phyloP scores from a whole-genome alignment of 2,329 filamentous ascomycete genomes.

The Calonectria crousiana region DNA sequence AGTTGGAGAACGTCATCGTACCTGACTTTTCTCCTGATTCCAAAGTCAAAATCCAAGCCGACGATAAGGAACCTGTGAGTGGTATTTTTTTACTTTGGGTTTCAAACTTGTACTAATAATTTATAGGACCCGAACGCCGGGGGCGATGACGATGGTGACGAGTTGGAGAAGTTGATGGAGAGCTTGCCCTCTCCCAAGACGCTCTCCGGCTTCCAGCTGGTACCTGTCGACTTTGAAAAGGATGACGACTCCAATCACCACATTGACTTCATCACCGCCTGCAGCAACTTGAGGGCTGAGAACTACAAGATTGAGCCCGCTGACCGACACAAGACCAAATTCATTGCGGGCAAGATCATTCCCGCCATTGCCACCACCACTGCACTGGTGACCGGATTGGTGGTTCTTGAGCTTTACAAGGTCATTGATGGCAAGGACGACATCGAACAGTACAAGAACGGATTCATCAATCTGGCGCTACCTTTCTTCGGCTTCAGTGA shows the following conservation, averaged over 20 bases:
- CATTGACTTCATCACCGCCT: slow-evolving; percentile 98
- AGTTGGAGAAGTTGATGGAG: slow-evolving; percentile 78
- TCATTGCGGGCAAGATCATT: slow-evolving; percentile 99
- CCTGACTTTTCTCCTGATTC: slow-evolving; percentile 94
- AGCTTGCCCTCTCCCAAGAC: slow-evolving; percentile 83
- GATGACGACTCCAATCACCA: slow-evolving; percentile 98
- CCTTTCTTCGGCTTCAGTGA: slow-evolving; percentile 99
- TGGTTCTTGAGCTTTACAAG: slow-evolving; percentile 95
- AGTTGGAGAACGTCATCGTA: slow-evolving; percentile 92
- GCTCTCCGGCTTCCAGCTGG: slow-evolving; percentile 88
- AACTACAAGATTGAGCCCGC: slow-evolving; percentile 98
- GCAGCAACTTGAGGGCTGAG: slow-evolving; percentile 94
- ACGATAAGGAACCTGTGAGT: slow-evolving; percentile 88
- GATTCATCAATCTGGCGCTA: slow-evolving; percentile 94
- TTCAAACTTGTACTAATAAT: slow-evolving; percentile 19
- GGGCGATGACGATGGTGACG: slow-evolving; percentile 78
- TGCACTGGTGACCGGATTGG: slow-evolving; percentile 92
- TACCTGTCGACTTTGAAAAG: slow-evolving; percentile 97
- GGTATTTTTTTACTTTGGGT: background rate
- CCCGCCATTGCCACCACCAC: slow-evolving; percentile 98
- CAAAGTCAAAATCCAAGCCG: slow-evolving; percentile 95
- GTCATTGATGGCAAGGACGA: slow-evolving; percentile 96
- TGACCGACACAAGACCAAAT: slow-evolving; percentile 98
- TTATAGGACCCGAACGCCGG: slow-evolving; percentile 82
- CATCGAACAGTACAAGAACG: slow-evolving; percentile 99